These are phyloP conservation scores for Solanum clarkiae DNA, from an alignment of 257 asterid genomes.

Conservation along the genomic window DNA sequence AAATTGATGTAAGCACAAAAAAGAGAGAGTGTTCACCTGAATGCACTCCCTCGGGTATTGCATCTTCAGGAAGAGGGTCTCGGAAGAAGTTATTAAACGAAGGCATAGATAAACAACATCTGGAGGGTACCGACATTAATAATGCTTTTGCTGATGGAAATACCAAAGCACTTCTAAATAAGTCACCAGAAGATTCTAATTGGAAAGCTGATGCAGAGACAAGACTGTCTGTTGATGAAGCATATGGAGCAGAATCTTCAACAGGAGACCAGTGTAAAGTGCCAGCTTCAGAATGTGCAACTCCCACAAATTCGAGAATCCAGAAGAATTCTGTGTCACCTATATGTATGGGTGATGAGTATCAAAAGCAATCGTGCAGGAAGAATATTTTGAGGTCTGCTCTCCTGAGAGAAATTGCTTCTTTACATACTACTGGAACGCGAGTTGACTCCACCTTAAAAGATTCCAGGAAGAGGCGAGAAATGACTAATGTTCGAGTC, in stretches of 20 bases:
- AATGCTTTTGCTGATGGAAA: conserved; percentile 6
- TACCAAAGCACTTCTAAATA: neutral
- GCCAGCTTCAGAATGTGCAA: conserved; percentile 22
- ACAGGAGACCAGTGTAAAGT: conserved; percentile 17
- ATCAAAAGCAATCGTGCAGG: conserved; percentile 60
- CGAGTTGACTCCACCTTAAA: conserved; percentile 13
- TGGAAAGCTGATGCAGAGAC: conserved; percentile 8
- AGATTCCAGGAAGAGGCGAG: conserved; percentile 73
- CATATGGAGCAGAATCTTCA: conserved; percentile 26
- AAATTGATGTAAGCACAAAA: neutral
- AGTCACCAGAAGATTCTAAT: conserved; percentile 10
- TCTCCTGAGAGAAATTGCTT: conserved; percentile 45
- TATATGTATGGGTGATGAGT: conserved; percentile 91
- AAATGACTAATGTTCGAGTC: conserved; percentile 47
- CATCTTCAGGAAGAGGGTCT: neutral
- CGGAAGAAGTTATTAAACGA: neutral
- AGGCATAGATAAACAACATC: neutral
- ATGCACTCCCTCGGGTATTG: neutral
- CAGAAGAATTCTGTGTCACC: conserved; percentile 52
- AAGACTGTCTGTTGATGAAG: conserved; percentile 9
- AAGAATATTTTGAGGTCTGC: conserved; percentile 30
- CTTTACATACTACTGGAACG: conserved; percentile 17
- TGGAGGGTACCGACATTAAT: conserved; percentile 3
- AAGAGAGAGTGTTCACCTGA: conserved; percentile 3
- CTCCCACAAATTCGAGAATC: conserved; percentile 42